Percentiles rank a stretch among this genome's conserved stretches.
These are phyloP conservation scores for Endoconidiophora laricicola DNA, from an alignment of 2,329 filamentous ascomycete genomes.

Conservation along the genomic window DNA sequence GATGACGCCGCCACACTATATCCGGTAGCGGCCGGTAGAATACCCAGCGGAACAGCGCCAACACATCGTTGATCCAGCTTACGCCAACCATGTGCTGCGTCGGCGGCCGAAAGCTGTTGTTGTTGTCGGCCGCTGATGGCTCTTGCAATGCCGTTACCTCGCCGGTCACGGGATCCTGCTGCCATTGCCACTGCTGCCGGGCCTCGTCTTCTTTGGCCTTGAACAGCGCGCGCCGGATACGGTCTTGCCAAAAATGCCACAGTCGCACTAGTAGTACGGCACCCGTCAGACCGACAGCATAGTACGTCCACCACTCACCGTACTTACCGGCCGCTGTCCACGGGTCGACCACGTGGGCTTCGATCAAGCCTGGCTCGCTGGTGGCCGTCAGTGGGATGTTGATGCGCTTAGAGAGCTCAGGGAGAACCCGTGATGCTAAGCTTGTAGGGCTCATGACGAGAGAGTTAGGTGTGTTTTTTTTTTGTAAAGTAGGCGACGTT, in stretches of 20 bases:
- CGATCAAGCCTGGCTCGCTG: constrained; percentile 43
- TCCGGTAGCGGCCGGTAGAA: constrained; percentile 79
- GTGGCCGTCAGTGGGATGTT: constrained; percentile 41
- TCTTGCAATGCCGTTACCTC: not conserved
- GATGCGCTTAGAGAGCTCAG: constrained; percentile 34
- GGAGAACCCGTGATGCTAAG: no score
- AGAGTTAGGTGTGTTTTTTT: no score
- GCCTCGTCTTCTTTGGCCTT: constrained; percentile 55
- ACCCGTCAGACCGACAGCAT: constrained; percentile 55
- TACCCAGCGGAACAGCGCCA: constrained; percentile 73
- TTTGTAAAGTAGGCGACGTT: not conserved
- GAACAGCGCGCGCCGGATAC: constrained; percentile 75
- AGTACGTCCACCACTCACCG: constrained; percentile 75
- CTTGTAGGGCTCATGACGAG: no score
- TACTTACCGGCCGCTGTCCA: constrained; percentile 76
- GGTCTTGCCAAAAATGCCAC: constrained; percentile 87
- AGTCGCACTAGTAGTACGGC: constrained; percentile 52
- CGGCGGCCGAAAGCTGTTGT: no score
- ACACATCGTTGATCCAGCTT: constrained; percentile 54
- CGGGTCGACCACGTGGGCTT: constrained; percentile 54
- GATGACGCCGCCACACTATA: constrained; percentile 46
- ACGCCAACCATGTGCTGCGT: constrained; percentile 56
- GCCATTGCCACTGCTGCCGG: not conserved
- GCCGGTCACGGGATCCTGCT: not conserved
- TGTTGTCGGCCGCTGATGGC: not conserved